Base-by-base conservation (phyloP, 1,284 basidiomycete genomes). In the Psilocybe mexicana region DNA sequence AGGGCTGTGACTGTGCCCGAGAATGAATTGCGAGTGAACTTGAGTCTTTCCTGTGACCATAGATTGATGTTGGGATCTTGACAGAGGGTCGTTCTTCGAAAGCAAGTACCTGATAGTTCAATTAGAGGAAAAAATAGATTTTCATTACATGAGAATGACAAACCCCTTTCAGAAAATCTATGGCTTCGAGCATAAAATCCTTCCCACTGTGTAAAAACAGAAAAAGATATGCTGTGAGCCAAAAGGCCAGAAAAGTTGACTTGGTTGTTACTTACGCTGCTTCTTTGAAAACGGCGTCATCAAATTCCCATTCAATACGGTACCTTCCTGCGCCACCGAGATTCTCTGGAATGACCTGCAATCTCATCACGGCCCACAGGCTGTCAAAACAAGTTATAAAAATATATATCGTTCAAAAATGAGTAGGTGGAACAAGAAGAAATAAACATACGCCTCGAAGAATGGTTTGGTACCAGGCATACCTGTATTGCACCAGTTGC, bases 281-380 rank as follows among this genome's bases (percentile, higher is more conserved):
- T 73, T 92, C 90, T 68, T 90, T 89, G 74, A 92, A 89, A 30
- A 92, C 88, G 35, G 89, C 89, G 74, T 92, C 90, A 69, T 92
- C 90, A 40, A 92, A 78, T 73, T 90, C 87, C 90, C 90, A 92
- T 69, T 87, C 80, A 58, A 92, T 84, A 66, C 79, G 77, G 65
- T 77, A 77, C 49, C 71, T 71, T 45, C 88, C 90, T 52, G 89
- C 87, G 58, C 90, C 90, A 53, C 90, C 90, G 43, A 90, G 77
- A 48, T 82, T 78, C 67, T 86, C 81, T 57, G 90, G 87, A 45
- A 92, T 77, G 24, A 84, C 81, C 68, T 90, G 88, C 30, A 92
- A 74, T 63, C 89, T 80, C 79, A 92, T 81, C 65, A 88, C 74
- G 28, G 85, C 87, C 87, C 88, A 92, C 33, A 92, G 75, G 55